Conservation (phyloP, 306 rosid species). For the Vigna hirtella region DNA sequence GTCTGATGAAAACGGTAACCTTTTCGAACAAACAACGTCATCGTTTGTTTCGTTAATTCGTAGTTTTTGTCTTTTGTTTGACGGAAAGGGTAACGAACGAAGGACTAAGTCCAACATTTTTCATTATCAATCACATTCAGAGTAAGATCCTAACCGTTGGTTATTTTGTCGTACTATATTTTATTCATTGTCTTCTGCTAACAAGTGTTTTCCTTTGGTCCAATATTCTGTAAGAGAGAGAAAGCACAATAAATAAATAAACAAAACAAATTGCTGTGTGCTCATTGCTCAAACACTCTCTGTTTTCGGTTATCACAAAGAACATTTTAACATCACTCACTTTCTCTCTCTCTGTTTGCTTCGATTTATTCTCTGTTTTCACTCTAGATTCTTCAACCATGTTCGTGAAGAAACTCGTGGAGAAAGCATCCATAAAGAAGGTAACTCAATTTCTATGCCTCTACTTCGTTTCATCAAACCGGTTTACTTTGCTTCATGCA, state of each 20-base stretch:
- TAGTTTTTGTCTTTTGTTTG: slow-evolving; percentile 13
- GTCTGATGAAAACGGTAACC: slow-evolving; percentile 32
- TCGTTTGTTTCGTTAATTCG: not conserved
- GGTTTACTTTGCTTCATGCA: not conserved
- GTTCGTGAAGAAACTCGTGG: slow-evolving; percentile 86
- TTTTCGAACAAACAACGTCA: not conserved
- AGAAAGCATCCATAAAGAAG: slow-evolving; percentile 84
- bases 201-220: not conserved
- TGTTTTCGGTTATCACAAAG: slow-evolving; percentile 68
- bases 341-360: not conserved
- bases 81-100: slow-evolving; percentile 7
- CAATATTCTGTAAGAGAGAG: not conserved
- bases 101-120: not conserved
- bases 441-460: slow-evolving; percentile 39
- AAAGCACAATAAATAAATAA: slow-evolving; percentile 42
- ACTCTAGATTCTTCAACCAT: slow-evolving; percentile 49
- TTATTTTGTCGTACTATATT: slow-evolving; percentile 9
- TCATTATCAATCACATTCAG: not conserved
- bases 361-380: slow-evolving; percentile 2
- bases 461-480: not conserved
- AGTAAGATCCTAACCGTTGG: slow-evolving; percentile 39
- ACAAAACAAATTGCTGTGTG: slow-evolving; percentile 58
- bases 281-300: not conserved
- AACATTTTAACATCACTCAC: slow-evolving; percentile 15
- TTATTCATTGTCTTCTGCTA: not conserved